A percentile compares a stretch with the other conserved stretches of the same genome.
These are phyloP conservation scores for Peltaster fructicola DNA, from an alignment of 2,329 filamentous ascomycete species.

Conservation along the genomic window DNA sequence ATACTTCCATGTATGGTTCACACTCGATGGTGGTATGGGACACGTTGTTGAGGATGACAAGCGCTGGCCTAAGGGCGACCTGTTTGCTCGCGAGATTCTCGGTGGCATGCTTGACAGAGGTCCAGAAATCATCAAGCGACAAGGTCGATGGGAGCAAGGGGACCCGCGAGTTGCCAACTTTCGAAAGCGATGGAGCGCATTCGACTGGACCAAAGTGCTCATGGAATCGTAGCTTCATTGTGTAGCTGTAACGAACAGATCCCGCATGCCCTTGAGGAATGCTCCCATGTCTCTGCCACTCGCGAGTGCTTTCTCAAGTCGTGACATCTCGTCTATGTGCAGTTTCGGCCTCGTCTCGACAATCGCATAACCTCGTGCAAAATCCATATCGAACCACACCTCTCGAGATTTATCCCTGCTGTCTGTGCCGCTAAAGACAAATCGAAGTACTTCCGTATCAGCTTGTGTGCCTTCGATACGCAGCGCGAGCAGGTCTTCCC, in stretches of 20 bases:
- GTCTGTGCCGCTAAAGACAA: constrained; percentile 73
- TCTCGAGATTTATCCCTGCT: constrained; percentile 77
- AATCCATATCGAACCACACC: constrained; percentile 85
- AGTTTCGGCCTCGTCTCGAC: constrained; percentile 66
- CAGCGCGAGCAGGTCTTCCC: constrained; percentile 79
- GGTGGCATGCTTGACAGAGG: constrained; percentile 81
- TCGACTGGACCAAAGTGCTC: constrained; percentile 66
- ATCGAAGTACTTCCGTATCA: constrained; percentile 57
- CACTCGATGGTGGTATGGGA: constrained; percentile 75
- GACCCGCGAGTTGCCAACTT: constrained; percentile 58
- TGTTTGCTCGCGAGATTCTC: constrained; percentile 82
- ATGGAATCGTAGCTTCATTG: constrained; percentile 21
- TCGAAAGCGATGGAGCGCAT: constrained; percentile 72
- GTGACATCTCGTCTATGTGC: constrained; percentile 60
- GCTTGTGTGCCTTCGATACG: constrained; percentile 73
- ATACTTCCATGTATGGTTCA: constrained; percentile 96
- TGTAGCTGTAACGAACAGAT: constrained; percentile 39
- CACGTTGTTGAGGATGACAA: constrained; percentile 79
- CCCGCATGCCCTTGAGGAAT: constrained; percentile 67
- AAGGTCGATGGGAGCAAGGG: constrained; percentile 64
- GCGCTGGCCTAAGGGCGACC: constrained; percentile 74
- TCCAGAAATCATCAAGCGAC: constrained; percentile 70
- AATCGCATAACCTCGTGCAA: constrained; percentile 70
- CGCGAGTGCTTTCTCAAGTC: too few species aligned
- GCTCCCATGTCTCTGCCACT: constrained; percentile 50